A percentile compares a stretch with the other conserved stretches of the same genome.
Evolutionary conservation across 2,329 filamentous ascomycete species (phyloP).

Genomic region (Lojkania enalia): DNA sequence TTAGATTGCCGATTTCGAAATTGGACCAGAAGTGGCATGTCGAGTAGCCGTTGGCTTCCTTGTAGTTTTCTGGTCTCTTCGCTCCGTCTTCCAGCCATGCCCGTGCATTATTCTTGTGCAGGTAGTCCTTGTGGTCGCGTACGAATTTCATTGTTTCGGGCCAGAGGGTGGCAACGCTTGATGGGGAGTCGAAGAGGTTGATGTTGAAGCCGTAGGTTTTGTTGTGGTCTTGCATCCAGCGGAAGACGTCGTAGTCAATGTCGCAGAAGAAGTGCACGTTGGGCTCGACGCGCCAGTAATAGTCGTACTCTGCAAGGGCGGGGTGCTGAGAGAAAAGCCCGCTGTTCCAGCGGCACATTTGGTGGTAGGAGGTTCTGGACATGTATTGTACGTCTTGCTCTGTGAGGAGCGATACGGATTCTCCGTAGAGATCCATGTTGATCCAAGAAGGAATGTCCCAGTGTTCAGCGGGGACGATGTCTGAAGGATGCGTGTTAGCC

Average conservation of each 20-base stretch:
- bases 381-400: constrained; percentile 91
- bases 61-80: constrained; percentile 76
- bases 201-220: constrained; percentile 99
- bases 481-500: constrained; percentile 52
- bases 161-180: constrained; percentile 87
- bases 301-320: constrained; percentile 77
- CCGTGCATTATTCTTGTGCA: constrained; percentile 83
- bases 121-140: constrained; percentile 76
- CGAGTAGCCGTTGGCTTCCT: constrained; percentile 86
- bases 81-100: constrained; percentile 81
- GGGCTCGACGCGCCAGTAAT: constrained; percentile 98
- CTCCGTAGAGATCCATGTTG: constrained; percentile 79
- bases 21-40: constrained; percentile 99
- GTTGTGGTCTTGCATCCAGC: constrained; percentile 97
- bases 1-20: constrained; percentile 93
- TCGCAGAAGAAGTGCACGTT: constrained; percentile 99
- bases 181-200: constrained; percentile 89
- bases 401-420: constrained; percentile 80
- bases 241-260: constrained; percentile 97
- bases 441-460: constrained; percentile 95
- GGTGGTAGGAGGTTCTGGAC: constrained; percentile 86
- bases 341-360: constrained; percentile 99
- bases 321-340: constrained; percentile 98
- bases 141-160: constrained; percentile 94
- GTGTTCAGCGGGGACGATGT: constrained; percentile 90